These are phyloP conservation scores for Fraxinus floribunda DNA, from an alignment of 305 asterid genomes.

Conservation along the genomic window DNA sequence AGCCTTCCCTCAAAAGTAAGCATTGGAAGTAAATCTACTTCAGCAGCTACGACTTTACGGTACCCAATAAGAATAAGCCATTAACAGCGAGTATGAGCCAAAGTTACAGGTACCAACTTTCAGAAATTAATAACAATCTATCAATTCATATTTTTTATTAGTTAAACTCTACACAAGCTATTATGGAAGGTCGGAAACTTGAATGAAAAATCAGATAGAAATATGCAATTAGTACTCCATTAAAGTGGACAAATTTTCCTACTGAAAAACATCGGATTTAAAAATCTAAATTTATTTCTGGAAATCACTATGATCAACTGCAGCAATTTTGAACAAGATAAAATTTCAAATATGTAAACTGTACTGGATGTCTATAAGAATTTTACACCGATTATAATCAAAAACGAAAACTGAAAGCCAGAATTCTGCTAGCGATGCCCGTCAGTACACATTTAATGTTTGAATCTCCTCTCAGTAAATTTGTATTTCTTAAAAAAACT, in stretches of 20 bases:
- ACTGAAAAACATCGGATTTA: not conserved
- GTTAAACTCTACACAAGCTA: not conserved
- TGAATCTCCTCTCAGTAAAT: not conserved
- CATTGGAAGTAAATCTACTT: constrained; percentile 20
- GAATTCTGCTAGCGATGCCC: not conserved
- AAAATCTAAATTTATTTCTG: not conserved
- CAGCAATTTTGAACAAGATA: not conserved
- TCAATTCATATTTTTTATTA: not conserved
- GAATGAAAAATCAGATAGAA: not conserved
- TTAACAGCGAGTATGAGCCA: constrained; percentile 21
- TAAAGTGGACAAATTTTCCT: not conserved
- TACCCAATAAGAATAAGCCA: constrained; percentile 28
- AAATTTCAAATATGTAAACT: not conserved
- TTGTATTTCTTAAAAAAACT: not conserved
- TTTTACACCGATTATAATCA: not conserved
- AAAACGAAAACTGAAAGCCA: not conserved
- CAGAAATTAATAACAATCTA: not conserved
- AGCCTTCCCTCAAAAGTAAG: constrained; percentile 20
- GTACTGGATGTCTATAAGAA: not conserved
- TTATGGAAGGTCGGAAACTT: not conserved
- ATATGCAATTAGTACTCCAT: not conserved
- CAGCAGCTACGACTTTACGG: constrained; percentile 28
- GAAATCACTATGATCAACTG: not conserved
- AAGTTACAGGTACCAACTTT: not conserved
- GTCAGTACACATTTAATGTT: not conserved